Evolutionary conservation across 345 rosid genomes (phyloP).

Genomic region (Brassica juncea): DNA sequence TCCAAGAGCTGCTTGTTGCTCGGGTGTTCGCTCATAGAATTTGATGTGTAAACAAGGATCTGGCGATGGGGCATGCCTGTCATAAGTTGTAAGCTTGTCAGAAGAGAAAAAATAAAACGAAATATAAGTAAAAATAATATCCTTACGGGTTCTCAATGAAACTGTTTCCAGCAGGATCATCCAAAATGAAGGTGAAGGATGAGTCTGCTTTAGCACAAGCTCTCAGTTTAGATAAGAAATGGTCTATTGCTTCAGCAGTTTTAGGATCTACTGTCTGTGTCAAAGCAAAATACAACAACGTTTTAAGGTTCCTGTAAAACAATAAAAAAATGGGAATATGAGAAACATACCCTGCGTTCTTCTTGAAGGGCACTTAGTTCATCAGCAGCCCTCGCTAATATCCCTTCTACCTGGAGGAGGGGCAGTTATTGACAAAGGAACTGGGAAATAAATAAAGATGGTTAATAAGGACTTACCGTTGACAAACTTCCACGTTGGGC

Average conservation of each 20-base stretch:
- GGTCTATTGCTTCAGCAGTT: conserved; percentile 89
- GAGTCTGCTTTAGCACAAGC: conserved; percentile 71
- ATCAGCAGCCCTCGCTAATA: conserved; percentile 74
- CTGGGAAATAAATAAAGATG: background rate
- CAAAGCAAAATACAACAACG: conserved; percentile 9
- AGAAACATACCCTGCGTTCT: conserved; percentile 69
- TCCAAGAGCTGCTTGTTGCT: conserved; percentile 79
- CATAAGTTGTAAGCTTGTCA: conserved; percentile 22
- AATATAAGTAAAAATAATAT: background rate
- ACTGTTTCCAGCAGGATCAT: conserved; percentile 97
- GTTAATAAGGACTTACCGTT: conserved; percentile 54
- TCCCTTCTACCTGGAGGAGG: conserved; percentile 75
- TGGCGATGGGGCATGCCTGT: conserved; percentile 80
- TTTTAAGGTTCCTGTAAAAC: conserved; percentile 1
- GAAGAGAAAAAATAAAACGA: background rate
- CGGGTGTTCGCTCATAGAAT: conserved; percentile 86
- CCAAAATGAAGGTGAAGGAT: conserved; percentile 74
- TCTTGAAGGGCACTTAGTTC: conserved; percentile 87
- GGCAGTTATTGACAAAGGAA: background rate
- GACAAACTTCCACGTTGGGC: conserved; percentile 93
- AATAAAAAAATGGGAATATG: background rate
- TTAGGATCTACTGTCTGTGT: conserved; percentile 81
- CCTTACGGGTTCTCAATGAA: conserved; percentile 95
- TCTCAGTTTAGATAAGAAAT: conserved; percentile 73
- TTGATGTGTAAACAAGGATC: conserved; percentile 72